phyloP scores from a whole-genome alignment of 306 rosid species.

The Sicyos edulis region DNA sequence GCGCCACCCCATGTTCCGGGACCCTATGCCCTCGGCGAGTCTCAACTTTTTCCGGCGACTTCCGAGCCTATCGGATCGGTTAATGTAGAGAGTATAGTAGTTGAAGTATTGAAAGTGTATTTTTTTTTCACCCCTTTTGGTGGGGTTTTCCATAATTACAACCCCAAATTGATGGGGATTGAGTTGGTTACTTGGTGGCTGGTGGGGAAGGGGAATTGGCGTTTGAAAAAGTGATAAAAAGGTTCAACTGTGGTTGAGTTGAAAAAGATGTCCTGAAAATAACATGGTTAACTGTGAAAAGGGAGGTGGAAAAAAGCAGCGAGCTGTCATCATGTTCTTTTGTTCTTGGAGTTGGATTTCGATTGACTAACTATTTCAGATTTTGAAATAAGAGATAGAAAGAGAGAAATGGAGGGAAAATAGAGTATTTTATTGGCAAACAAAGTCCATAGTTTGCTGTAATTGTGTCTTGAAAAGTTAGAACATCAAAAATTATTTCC shows the following conservation, averaged over 20 bases:
- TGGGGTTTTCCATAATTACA: constrained; percentile 18
- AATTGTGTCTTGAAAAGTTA: constrained; percentile 37
- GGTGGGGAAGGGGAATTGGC: constrained; percentile 18
- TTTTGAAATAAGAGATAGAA: constrained; percentile 49
- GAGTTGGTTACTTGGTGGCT: constrained; percentile 3
- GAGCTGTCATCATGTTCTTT: constrained; percentile 48
- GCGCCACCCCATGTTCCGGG: constrained; percentile 57
- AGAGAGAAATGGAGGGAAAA: constrained; percentile 28
- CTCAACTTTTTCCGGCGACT: constrained; percentile 54
- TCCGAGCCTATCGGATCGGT: constrained; percentile 79
- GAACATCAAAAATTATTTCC: constrained; percentile 5
- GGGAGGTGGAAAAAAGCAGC: constrained; percentile 34
- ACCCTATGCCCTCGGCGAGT: constrained; percentile 45
- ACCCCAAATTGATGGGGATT: constrained; percentile 19
- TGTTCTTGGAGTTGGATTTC: constrained; percentile 28
- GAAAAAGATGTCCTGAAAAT: constrained; percentile 39
- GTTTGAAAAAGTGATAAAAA: not conserved
- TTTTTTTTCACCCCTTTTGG: constrained; percentile 13
- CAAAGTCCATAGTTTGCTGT: constrained; percentile 29
- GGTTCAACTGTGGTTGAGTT: constrained; percentile 24
- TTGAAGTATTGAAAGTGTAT: not conserved
- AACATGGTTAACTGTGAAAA: constrained; percentile 36
- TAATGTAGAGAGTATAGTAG: constrained; percentile 61
- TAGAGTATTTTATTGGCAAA: constrained; percentile 26
- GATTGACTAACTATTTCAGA: constrained; percentile 31